phyloP scores from a whole-genome alignment of 805 yeast species.

The Wickerhamiella shivajii region DNA sequence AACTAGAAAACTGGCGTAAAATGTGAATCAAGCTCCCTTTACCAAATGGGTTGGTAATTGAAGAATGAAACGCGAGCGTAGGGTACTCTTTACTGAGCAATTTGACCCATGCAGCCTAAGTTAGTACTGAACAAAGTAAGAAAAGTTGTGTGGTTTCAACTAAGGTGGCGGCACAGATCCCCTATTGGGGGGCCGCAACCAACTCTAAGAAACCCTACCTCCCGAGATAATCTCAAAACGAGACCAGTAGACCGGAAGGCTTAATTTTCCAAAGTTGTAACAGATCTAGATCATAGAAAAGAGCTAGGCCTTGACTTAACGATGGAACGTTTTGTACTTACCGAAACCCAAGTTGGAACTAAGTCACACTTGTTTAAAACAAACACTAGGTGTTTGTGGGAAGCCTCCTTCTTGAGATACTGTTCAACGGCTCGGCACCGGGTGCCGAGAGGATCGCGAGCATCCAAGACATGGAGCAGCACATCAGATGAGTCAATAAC shows the following conservation, averaged over 20 bases:
- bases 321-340: conserved; percentile 65
- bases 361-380: conserved; percentile 95
- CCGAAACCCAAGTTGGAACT: conserved; percentile 99
- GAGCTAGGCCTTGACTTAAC: conserved; percentile 35
- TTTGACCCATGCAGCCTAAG: conserved; percentile 97
- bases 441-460: conserved; percentile 95
- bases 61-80: conserved; percentile 94
- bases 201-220: conserved; percentile 64
- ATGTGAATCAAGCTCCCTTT: conserved; percentile 91
- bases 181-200: conserved; percentile 32
- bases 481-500: conserved; percentile 97
- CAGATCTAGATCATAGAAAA: conserved; percentile 57
- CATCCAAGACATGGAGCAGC: conserved; percentile 90
- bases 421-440: conserved; percentile 88
- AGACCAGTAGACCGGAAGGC: conserved; percentile 37
- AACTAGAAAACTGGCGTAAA: conserved; percentile 77
- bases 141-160: conserved; percentile 65
- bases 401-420: conserved; percentile 81
- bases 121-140: conserved; percentile 21
- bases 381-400: conserved; percentile 90
- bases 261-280: conserved; percentile 94
- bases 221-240: conserved; percentile 36
- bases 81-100: conserved; percentile 84
- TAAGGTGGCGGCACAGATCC: conserved; percentile 45
- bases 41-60: conserved; percentile 94